Conservation (phyloP, 225 moss, liverwort and hornwort genomes). For the Pseudoscleropodium purum region DNA sequence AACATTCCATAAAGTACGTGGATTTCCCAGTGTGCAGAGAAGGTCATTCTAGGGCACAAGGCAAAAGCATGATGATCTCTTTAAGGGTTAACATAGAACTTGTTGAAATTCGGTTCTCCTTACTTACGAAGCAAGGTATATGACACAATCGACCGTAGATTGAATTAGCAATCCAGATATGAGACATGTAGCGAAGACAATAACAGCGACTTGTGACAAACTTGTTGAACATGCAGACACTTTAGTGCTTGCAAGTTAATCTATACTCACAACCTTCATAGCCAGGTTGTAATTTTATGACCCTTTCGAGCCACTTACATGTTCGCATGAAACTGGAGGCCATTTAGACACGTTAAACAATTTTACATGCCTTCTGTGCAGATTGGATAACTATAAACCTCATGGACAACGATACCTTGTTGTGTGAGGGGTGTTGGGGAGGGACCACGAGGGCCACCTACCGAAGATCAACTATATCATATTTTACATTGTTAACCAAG, state of each 20-base stretch:
- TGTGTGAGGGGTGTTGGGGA: neutral
- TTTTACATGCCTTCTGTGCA: neutral
- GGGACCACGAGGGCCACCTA: slow-evolving; percentile 22
- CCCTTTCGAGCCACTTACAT: neutral
- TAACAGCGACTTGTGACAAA: neutral
- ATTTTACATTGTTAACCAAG: slow-evolving; percentile 58
- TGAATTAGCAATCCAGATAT: neutral
- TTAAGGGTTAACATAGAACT: no score
- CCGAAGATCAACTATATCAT: slow-evolving; percentile 88
- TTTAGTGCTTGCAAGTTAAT: neutral
- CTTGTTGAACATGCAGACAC: neutral
- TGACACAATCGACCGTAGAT: neutral
- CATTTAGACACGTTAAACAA: neutral
- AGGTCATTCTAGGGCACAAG: neutral
- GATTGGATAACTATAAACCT: neutral
- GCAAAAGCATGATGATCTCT: no score
- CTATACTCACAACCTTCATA: neutral
- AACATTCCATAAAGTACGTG: neutral
- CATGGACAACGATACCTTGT: neutral
- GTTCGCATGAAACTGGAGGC: neutral
- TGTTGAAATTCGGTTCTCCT: neutral
- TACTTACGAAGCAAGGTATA: neutral
- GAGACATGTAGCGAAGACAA: neutral
- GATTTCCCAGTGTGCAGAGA: neutral
- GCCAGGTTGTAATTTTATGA: neutral